Evolutionary conservation across 305 asterid genomes (phyloP).

Genomic region (Fraxinus velutina): DNA sequence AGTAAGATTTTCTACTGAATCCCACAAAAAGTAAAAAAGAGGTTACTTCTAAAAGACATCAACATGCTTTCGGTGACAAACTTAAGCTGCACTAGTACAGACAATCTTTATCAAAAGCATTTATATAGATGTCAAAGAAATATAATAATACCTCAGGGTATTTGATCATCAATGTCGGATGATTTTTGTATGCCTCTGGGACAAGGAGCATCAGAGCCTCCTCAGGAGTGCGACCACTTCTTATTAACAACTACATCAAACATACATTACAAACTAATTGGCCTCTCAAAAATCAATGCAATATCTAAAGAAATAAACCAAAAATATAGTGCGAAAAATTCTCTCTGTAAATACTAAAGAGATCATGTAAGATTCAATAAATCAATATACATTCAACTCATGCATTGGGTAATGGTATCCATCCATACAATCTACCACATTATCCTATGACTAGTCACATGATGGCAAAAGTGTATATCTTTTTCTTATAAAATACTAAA

Average conservation of each 20-base stretch:
- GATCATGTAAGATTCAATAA: not conserved
- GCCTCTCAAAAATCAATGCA: conserved; percentile 8
- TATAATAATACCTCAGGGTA: conserved; percentile 77
- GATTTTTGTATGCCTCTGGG: conserved; percentile 98
- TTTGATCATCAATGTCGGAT: conserved; percentile 80
- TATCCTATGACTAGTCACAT: conserved; percentile 1
- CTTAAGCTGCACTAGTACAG: not conserved
- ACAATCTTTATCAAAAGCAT: conserved; percentile 20
- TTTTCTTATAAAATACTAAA: conserved; percentile 4
- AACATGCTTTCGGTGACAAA: not conserved
- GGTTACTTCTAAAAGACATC: not conserved
- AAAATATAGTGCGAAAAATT: not conserved
- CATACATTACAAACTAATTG: conserved; percentile 25
- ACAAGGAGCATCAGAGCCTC: conserved; percentile 97
- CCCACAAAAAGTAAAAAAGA: not conserved
- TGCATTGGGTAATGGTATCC: not conserved
- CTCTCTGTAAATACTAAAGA: not conserved
- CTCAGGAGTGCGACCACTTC: conserved; percentile 94
- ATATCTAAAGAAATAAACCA: not conserved
- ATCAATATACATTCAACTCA: not conserved
- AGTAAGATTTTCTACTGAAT: not conserved
- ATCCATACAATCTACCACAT: not conserved
- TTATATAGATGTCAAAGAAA: conserved; percentile 17
- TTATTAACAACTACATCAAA: conserved; percentile 66
- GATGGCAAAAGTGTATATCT: not conserved